Evolutionary conservation across 805 yeast species (phyloP), one percentile per base, ranked within the genome.

Genomic region (Huiozyma sinensis): DNA sequence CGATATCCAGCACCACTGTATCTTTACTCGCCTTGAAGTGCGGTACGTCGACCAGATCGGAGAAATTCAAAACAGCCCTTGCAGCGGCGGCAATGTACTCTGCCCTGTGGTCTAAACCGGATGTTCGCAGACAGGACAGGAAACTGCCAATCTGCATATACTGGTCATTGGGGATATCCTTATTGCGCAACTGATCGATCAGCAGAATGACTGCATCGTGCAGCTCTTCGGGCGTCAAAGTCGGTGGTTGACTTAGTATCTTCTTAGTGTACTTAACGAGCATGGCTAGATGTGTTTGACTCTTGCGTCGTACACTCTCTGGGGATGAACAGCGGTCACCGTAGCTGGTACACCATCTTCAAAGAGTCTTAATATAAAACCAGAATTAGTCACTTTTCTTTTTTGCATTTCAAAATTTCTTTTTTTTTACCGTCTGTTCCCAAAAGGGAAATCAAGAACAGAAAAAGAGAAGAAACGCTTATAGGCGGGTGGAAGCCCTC

Each of bases 21-120:
- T 31, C n/a, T 11, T 31, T 8, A 9, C 12, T n/a, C 49, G 36
- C 11, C 17, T 30, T 9, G 24, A 12, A n/a, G 7, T 29, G 36
- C 10, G 64, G 54, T 2, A 70, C 60, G 7, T 71, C 66, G n/a
- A 86, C 74, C 1, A 68, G 52, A 40, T 72, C 73, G 6, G 92
- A 79, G 52, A 73, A 81, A 53, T 77, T 76, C 47, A 84, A 66
- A 28, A 90, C 75, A 1, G 92, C 79, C 17, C 69, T 67, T 0
- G 87, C 96, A 0, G 97, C 96, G 7, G 85, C 81, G 4, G 96
- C 89, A 36, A 92, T 83, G 60, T 68, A 85, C 33, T 76, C 84
- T 0, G 97, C 79, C 42, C 81, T 71, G 50, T 83, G 88, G 56
- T 92, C 97, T 6, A 89, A 64, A 1, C 85, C 85, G 30, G 77